Evolutionary conservation across 495 filamentous ascomycete genomes (phyloP), one percentile per base, ranked within the genome.

Genomic region (Neurospora sublineolata): DNA sequence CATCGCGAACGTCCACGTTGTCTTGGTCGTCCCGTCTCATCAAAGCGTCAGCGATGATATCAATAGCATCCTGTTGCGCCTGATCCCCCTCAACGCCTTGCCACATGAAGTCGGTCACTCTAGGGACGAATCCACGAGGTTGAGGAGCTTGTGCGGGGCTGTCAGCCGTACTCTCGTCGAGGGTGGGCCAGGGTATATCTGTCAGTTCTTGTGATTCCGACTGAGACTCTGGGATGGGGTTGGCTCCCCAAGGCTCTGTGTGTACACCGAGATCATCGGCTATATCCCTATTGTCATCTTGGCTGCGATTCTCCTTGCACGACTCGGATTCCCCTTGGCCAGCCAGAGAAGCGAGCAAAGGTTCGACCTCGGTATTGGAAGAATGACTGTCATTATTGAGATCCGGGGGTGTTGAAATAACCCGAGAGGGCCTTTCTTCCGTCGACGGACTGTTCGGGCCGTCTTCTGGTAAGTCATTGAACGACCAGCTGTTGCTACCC

Each of bases 401-500:
- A 64, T 64, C 52, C 23, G 52, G 52, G 3, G 52, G 23, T 11
- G 27, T 64, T 36, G 14, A 3, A 33, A 33, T 27, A 33, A 3
- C 5, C 1, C 33, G 27, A 64, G 52, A 16, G 14, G 27, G 12
- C 14, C 9, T 36, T 64, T 18, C 52, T 36, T 64, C 52, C 27
- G 5, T 9, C 0, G 52, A 64, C 9, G 52, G 1, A 33, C 27
- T 27, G 14, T 33, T 64, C 1, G 52, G 12, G 52, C 7, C 52
- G n/a, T 76, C 71, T 33, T 73, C n/a, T 3, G 79, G 75, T 3
- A 81, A 46, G 33, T 79, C 71, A 3, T 75, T 75, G 67, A 84
- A 85, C 0, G 80, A 83, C 85, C 85, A 87, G 69, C 77, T 86
- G 75, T 86, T 85, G 71, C 84, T 84, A 1, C 79, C 84, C 44